phyloP scores from a whole-genome alignment of 1,139 yeast genomes.

The Petasospora rhodanensis region DNA sequence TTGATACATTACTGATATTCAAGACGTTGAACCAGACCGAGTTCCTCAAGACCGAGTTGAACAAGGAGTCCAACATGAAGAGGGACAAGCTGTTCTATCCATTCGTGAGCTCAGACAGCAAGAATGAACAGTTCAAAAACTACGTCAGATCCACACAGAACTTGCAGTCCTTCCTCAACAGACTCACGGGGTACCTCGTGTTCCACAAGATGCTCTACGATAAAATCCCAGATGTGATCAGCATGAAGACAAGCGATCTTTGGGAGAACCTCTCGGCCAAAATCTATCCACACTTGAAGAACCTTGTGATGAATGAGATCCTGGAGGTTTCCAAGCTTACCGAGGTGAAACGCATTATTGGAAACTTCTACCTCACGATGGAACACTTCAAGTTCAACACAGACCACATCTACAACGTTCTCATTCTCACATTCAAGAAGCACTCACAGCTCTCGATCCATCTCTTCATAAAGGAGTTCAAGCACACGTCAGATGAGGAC shows the following conservation, averaged over 20 bases:
- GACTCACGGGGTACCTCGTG: conserved; percentile 71
- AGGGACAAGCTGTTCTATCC: conserved; percentile 73
- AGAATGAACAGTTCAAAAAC: conserved; percentile 23
- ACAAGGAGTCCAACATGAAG: conserved; percentile 70
- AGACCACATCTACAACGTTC: conserved; percentile 55
- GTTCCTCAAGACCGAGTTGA: conserved; percentile 55
- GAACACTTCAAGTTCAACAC: conserved; percentile 67
- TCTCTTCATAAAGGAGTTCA: conserved; percentile 60
- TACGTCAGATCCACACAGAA: conserved; percentile 30
- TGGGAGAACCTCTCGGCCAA: conserved; percentile 70
- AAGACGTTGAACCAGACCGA: conserved; percentile 64
- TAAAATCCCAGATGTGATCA: conserved; percentile 37
- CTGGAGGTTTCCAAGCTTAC: conserved; percentile 33
- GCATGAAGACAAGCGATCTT: conserved; percentile 59
- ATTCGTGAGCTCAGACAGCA: conserved; percentile 35
- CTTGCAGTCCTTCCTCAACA: conserved; percentile 53
- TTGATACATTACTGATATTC: conserved; percentile 81
- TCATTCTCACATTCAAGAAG: conserved; percentile 55
- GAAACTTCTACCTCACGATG: conserved; percentile 71
- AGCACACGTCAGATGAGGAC: conserved; percentile 64
- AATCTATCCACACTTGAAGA: conserved; percentile 48
- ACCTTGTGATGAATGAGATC: conserved; percentile 27
- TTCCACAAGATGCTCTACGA: conserved; percentile 52
- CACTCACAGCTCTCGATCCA: conserved; percentile 53
- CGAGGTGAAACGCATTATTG: conserved; percentile 54